Base-by-base conservation (phyloP, 1,284 basidiomycete species). In the Tetrapyrgos nigripes region DNA sequence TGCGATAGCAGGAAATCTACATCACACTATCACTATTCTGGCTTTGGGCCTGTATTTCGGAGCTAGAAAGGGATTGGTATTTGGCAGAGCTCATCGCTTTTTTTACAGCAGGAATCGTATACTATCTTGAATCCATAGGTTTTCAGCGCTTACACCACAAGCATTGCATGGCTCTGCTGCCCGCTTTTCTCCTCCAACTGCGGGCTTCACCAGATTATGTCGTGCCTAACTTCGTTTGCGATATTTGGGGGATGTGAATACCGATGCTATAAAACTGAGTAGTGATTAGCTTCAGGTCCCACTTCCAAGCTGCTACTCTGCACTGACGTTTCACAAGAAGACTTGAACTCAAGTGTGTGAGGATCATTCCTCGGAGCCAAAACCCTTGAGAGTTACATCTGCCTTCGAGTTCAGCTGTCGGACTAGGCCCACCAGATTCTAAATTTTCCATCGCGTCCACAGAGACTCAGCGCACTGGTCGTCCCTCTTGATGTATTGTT, bases 201-300 rank as follows among this genome's bases (percentile, higher is more conserved):
- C n/a, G n/a, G n/a, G n/a, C n/a, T n/a, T n/a, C n/a, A n/a, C n/a
- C n/a, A n/a, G n/a, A n/a, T n/a, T 83, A 59, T 80, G 78, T n/a
- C 62, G 63, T 2, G 80, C 83, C 62, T 83, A 84, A 3, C 84
- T 84, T 45, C 79, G 76, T 9, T 76, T 70, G 43, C 83, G 75
- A 31, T 82, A 70, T 31, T 68, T 53, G 5, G 70, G 61, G 26
- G 80, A 79, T 1, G 83, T 83, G 66, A 80, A 85, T 4, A 85
- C 82, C 2, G 78, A 78, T 1, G 82, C 82, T 37, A 85, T 73
- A 2, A n/a, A 40, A 11, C 37, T 40, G 14, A 13, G 26, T 28
- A 3, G 28, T 29, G 10, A 37, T 48, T 23, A 50, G 45, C 19
- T 55, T 43, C 5, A 40, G 4, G 8, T 8, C 31, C 37, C 26